These are phyloP conservation scores for Eustoma russellianum DNA, from an alignment of 257 asterid genomes.

Conservation along the genomic window DNA sequence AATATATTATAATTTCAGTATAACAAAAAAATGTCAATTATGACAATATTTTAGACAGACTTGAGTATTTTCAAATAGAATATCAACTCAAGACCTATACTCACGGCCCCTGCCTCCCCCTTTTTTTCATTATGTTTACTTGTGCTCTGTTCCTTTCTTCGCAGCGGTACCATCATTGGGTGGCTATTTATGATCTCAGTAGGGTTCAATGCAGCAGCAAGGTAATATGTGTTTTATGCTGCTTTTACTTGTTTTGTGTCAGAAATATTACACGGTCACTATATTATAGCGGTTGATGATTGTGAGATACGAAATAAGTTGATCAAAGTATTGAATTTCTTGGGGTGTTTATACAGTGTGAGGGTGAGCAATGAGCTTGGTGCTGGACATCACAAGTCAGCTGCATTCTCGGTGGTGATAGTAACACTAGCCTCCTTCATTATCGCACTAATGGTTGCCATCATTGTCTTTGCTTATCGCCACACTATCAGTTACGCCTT, in stretches of 20 bases:
- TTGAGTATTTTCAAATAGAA: too few relatives aligned
- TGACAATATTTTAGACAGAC: too few relatives aligned
- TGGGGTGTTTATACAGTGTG: slow-evolving; percentile 10
- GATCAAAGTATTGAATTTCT: neutral
- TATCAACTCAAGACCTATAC: too few relatives aligned
- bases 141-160: neutral
- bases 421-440: slow-evolving; percentile 21
- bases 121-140: too few relatives aligned
- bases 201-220: slow-evolving; percentile 38
- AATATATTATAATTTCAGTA: too few relatives aligned
- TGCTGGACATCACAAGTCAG: slow-evolving; percentile 32
- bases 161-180: slow-evolving; percentile 22
- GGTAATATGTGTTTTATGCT: slow-evolving; percentile 9
- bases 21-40: too few relatives aligned
- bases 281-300: neutral
- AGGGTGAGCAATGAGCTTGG: slow-evolving; percentile 37
- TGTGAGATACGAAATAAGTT: neutral
- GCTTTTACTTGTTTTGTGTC: neutral
- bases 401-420: slow-evolving; percentile 22
- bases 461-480: slow-evolving; percentile 12
- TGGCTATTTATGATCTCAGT: slow-evolving; percentile 26
- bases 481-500: slow-evolving; percentile 21
- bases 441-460: slow-evolving; percentile 7
- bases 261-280: too few relatives aligned
- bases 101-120: too few relatives aligned